Evolutionary conservation across 2,329 filamentous ascomycete genomes (phyloP), one percentile per base, ranked within the genome.

Genomic region (Biscogniauxia marginata): DNA sequence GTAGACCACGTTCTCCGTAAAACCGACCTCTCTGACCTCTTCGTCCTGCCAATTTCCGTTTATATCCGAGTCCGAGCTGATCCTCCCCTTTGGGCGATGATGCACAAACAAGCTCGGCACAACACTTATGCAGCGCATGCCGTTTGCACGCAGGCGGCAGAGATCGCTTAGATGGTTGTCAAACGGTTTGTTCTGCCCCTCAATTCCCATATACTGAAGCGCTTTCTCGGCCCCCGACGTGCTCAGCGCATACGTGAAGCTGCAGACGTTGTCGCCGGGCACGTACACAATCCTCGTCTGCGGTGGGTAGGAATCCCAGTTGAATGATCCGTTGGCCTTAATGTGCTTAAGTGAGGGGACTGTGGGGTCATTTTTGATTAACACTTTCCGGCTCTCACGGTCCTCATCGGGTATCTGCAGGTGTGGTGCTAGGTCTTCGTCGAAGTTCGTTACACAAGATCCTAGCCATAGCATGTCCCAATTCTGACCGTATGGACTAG

Each of bases 381-480:
- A 43, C 22, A 67, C 59, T 50, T 65, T 57, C 7, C 61, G 56
- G 21, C 46, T 22, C 16, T 61, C 53, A 34, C 54, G 62, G 54
- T 65, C 18, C 39, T 59, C 52, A n/a, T 18, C 34, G 9, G 58
- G 49, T 23, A 63, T 59, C 25, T 59, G 51, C 21, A 60, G 54
- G 50, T 68, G 59, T 48, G 66, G 63, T 16, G 65, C 59, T 11
- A 69, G 58, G 23, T 63, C 49, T 54, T 66, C 58, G 4, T 71
- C 70, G 52, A 75, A 71, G 9, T 67, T 64, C 46, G 70, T 71
- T 34, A 75, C 75, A 63, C 79, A 82, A 56, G 78, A 77, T 22
- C 80, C 80, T 1, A 83, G 69, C 79, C 79, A 82, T 21, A 82
- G 71, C 30, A 83, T 65, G 61, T 84, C 80, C 80, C 79, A 83